phyloP scores from a whole-genome alignment of 202 grass and related monocot species.

The Saccharum hybrid region DNA sequence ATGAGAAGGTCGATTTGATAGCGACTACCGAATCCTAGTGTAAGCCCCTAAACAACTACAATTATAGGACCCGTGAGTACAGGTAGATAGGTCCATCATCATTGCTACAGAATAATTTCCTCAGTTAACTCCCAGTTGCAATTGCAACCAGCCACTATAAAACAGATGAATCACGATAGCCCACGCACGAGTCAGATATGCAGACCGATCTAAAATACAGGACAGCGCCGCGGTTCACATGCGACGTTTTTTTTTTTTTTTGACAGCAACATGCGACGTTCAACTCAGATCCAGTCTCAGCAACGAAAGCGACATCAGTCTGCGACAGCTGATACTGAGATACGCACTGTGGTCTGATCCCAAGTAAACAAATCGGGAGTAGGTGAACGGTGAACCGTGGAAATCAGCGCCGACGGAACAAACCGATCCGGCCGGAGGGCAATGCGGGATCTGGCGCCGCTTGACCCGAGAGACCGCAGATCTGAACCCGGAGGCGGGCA shows the following conservation, averaged over 20 bases:
- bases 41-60: not conserved
- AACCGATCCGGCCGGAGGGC: slow-evolving; percentile 33
- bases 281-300: slow-evolving; percentile 49
- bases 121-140: slow-evolving; percentile 26
- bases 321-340: not conserved
- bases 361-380: slow-evolving; percentile 28
- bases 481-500: slow-evolving; percentile 38
- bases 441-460: slow-evolving; percentile 49
- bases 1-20: slow-evolving; percentile 7
- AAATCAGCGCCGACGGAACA: not conserved
- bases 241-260: slow-evolving; percentile 8
- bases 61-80: slow-evolving; percentile 7
- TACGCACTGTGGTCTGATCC: not conserved
- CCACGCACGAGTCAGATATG: slow-evolving; percentile 14
- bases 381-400: not conserved
- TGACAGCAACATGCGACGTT: not conserved
- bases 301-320: slow-evolving; percentile 19
- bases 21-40: not conserved
- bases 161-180: not conserved
- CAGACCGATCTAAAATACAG: slow-evolving; percentile 31
- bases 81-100: not conserved
- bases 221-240: slow-evolving; percentile 11
- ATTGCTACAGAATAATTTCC: slow-evolving; percentile 21
- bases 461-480: slow-evolving; percentile 21
- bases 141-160: not conserved